Evolutionary conservation across 306 rosid genomes (phyloP).

Genomic region (barrel medic (Medicago truncatula)): MtrunA17r5.0-ANR NC_053045.1:63550501-63551000

Average conservation of each 20-base stretch:
- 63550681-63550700: constrained; percentile 67
- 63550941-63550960: constrained; percentile 67
- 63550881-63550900: constrained; percentile 84
- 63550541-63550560: constrained; percentile 70
- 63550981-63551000: constrained; percentile 73
- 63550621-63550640: constrained; percentile 85
- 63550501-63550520: constrained; percentile 73
- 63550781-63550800: constrained; percentile 89
- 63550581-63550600: constrained; percentile 87
- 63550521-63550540: constrained; percentile 81
- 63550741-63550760: constrained; percentile 84
- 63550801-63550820: constrained; percentile 74
- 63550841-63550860: constrained; percentile 63
- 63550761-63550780: constrained; percentile 78
- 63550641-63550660: constrained; percentile 66
- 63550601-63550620: constrained; percentile 61
- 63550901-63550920: constrained; percentile 69
- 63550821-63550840: constrained; percentile 73
- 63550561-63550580: constrained; percentile 56
- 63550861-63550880: constrained; percentile 72
- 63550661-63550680: constrained; percentile 60
- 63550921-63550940: constrained; percentile 66
- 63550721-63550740: constrained; percentile 73
- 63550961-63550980: constrained; percentile 72
- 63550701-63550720: constrained; percentile 90